These are phyloP conservation scores for Hypoxylon sp. DNA, from an alignment of 2,329 filamentous ascomycete species.

Conservation along the genomic window DNA sequence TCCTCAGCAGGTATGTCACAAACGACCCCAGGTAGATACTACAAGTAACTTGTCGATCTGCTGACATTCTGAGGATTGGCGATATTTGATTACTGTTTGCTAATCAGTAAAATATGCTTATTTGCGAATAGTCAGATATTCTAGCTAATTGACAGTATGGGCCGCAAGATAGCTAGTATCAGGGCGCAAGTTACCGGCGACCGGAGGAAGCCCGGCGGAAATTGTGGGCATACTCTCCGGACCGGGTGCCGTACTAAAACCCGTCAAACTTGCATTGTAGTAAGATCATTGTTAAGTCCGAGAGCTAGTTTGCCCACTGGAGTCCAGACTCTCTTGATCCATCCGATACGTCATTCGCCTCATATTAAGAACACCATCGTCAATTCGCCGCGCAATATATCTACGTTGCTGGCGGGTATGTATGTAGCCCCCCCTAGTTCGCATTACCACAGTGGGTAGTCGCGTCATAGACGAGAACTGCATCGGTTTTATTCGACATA, in stretches of 20 bases:
- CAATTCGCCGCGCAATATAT: background rate
- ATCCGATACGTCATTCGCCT: background rate
- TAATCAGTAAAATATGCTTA: background rate
- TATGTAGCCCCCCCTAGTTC: background rate
- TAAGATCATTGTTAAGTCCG: background rate
- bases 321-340: background rate
- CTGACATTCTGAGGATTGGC: too few species aligned
- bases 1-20: too few species aligned
- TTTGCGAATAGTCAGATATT: background rate
- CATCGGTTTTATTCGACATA: background rate
- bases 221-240: background rate
- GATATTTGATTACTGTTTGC: background rate
- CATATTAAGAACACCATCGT: constrained; percentile 5
- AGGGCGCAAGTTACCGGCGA: background rate
- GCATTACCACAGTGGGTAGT: background rate
- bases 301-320: background rate
- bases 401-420: background rate
- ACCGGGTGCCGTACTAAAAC: too few species aligned
- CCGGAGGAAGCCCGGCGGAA: background rate
- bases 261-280: background rate
- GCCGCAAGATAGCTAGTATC: too few species aligned
- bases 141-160: too few species aligned
- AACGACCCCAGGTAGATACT: background rate
- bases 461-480: background rate
- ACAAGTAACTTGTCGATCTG: background rate